Base-by-base conservation (phyloP, 2,329 filamentous ascomycete genomes). In the Teratosphaeria nubilosa region DNA sequence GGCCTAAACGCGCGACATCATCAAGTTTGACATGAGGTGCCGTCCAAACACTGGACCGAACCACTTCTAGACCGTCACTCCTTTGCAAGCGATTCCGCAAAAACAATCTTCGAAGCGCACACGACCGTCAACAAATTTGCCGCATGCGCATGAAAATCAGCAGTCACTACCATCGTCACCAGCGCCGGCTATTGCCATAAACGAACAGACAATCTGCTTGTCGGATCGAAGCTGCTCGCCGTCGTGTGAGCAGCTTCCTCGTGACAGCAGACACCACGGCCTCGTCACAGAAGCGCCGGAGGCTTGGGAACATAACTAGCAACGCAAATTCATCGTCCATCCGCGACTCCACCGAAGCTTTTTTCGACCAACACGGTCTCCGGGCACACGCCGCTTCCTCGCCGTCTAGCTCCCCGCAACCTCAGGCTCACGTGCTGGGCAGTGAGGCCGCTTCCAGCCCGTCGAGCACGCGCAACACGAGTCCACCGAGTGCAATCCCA, bases 401-500 rank as follows among this genome's bases (percentile, higher is more conserved):
- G 16, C 65, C 65, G 22, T 65, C 68, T 5, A 64, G 63, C 45
- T 61, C 63, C 6, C 64, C 63, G 14, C 57, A 60, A 24, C 60
- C 56, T 6, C 56, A 27, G 11, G 54, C 55, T 52, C 41, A 6
- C 16, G 16, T 20, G n/a, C 10, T 20, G 20, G 41, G 20, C n/a
- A 30, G 32, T 53, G 34, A 32, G 48, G 50, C 56, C 31, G 24
- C 27, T 14, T 30, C 27, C 27, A 55, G 45, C 16, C 60, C 59
- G 20, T 56, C 56, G 53, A 57, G 41, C 56, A 61, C 54, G 31
- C 64, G 62, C 53, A 54, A 62, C 31, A 60, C 63, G 25, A 59
- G 61, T 9, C 64, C 66, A 25, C 63, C 65, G 67, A 75, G 78
- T 59, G 81, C 78, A 68, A 74, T 83, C 57, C 81, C 81, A 60